A percentile compares a stretch with the other conserved stretches of the same genome.
Evolutionary conservation across 1,284 basidiomycete species (phyloP).

Genomic region (Anthracocystis panici-leucophaei): DNA sequence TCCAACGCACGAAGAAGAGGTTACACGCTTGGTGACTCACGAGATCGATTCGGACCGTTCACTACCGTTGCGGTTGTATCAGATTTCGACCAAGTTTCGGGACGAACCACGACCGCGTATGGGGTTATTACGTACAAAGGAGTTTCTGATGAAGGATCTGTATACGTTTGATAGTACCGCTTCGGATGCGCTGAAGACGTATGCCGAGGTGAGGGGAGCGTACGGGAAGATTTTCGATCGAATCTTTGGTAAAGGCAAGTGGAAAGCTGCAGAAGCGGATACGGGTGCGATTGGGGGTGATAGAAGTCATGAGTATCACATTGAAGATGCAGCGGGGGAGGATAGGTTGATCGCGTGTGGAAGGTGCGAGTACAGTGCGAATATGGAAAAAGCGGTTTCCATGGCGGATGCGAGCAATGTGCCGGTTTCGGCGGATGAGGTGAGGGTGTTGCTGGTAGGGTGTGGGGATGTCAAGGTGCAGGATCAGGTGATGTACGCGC

Average conservation of each 20-base stretch:
- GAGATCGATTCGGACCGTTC: constrained; percentile 61
- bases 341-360: constrained; percentile 68
- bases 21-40: constrained; percentile 65
- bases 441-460: constrained; percentile 50
- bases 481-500: constrained; percentile 45
- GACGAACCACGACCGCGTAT: constrained; percentile 70
- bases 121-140: constrained; percentile 68
- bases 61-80: constrained; percentile 69
- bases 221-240: constrained; percentile 66
- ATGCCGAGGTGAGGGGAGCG: constrained; percentile 64
- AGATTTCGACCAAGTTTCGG: constrained; percentile 69
- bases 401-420: constrained; percentile 24
- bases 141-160: constrained; percentile 71
- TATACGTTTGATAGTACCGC: constrained; percentile 68
- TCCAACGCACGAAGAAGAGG: constrained; percentile 70
- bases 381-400: constrained; percentile 65
- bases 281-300: constrained; percentile 70
- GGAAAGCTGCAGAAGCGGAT: constrained; percentile 69
- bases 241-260: constrained; percentile 38
- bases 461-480: constrained; percentile 26
- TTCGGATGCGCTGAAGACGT: constrained; percentile 43
- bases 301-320: constrained; percentile 70
- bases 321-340: constrained; percentile 67
- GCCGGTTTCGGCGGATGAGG: constrained; percentile 36
- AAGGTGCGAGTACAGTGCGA: constrained; percentile 66